Percentiles rank a stretch among this genome's conserved stretches.
Conservation (phyloP, 305 asterid species). For the Solanum hybrid region DNA sequence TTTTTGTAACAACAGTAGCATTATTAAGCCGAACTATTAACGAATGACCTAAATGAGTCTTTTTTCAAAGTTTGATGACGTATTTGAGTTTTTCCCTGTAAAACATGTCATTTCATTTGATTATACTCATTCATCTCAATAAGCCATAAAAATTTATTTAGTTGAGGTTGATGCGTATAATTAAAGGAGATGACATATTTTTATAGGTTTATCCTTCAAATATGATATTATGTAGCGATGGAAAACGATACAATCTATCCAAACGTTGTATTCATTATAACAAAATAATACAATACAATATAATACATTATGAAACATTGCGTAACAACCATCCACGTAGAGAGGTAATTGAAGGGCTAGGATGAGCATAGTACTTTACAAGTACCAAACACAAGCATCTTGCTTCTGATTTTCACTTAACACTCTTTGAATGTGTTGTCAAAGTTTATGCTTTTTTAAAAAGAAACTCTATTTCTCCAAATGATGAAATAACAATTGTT, state of each 20-base stretch:
- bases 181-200: neutral
- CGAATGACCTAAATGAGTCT: neutral
- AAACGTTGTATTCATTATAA: too few species aligned
- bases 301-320: neutral
- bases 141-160: too few species aligned
- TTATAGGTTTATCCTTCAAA: neutral
- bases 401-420: neutral
- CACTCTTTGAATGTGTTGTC: too few species aligned
- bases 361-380: neutral
- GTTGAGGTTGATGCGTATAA: neutral
- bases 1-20: neutral
- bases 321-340: neutral
- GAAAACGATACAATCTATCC: neutral
- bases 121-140: neutral
- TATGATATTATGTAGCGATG: neutral
- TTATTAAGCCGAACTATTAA: neutral
- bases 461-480: too few species aligned
- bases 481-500: too few species aligned
- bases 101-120: too few species aligned
- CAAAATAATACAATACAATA: too few species aligned
- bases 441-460: neutral
- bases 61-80: neutral
- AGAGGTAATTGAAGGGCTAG: neutral
- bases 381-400: neutral
- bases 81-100: neutral